phyloP scores from a whole-genome alignment of 75 land plant genomes.

The Sequoiadendron giganteum region DNA sequence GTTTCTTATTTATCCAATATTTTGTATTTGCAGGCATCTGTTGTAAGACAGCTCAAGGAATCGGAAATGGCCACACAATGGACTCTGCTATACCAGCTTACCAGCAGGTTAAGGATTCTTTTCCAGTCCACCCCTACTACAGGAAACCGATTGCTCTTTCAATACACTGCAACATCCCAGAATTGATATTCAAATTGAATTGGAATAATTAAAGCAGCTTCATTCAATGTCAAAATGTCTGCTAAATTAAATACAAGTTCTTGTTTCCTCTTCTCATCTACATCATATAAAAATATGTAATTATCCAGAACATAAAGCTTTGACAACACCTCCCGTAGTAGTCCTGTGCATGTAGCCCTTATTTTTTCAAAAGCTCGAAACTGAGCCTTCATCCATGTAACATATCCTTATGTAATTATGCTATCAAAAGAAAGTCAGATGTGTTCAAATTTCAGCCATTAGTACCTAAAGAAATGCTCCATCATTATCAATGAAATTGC shows the following conservation, averaged over 20 bases:
- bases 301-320: neutral
- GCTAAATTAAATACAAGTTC: neutral
- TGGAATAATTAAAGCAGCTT: neutral
- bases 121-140: constrained; percentile 84
- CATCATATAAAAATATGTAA: neutral
- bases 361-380: neutral
- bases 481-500: no score
- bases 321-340: neutral
- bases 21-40: constrained; percentile 72
- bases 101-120: constrained; percentile 86
- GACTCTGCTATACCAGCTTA: constrained; percentile 90
- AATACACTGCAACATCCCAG: constrained; percentile 92
- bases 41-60: constrained; percentile 94
- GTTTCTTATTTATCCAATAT: neutral
- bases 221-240: neutral
- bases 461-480: neutral
- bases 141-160: constrained; percentile 78
- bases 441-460: neutral
- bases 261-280: neutral
- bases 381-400: neutral
- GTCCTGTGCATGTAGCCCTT: neutral
- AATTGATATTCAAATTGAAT: constrained; percentile 28
- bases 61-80: constrained; percentile 99
- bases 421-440: neutral
- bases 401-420: neutral